phyloP scores from a whole-genome alignment of 2,329 filamentous ascomycete genomes.

The Hypomyces rosellus region DNA sequence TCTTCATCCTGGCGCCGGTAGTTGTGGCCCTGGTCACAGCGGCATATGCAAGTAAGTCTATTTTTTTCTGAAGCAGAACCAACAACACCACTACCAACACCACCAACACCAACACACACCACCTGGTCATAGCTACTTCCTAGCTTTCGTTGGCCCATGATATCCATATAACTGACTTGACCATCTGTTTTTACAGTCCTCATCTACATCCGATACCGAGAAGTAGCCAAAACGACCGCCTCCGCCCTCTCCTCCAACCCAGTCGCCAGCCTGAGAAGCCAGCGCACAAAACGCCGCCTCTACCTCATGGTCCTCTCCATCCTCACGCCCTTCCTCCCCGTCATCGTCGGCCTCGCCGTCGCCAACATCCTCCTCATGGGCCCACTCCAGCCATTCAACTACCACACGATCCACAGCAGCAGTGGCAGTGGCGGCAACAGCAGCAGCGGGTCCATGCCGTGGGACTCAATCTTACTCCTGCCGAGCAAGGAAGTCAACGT shows the following conservation, averaged over 20 bases:
- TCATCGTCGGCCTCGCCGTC: conserved; percentile 36
- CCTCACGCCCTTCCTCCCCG: conserved; percentile 44
- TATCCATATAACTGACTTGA: neutral
- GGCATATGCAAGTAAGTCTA: conserved; percentile 42
- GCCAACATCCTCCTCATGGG: conserved; percentile 33
- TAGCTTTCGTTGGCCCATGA: too few relatives aligned
- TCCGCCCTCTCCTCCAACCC: conserved; percentile 35
- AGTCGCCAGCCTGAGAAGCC: conserved; percentile 34
- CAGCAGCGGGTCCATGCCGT: conserved; percentile 27
- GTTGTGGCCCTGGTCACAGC: conserved; percentile 38
- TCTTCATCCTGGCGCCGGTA: conserved; percentile 42
- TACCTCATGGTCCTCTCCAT: conserved; percentile 51
- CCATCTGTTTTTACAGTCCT: conserved; percentile 29
- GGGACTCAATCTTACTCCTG: conserved; percentile 41
- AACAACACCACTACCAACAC: neutral
- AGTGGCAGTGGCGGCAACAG: conserved; percentile 17
- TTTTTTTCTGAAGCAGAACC: neutral
- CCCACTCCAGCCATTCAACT: conserved; percentile 33
- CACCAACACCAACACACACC: neutral
- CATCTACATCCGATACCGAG: conserved; percentile 41
- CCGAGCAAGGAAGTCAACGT: conserved; percentile 36
- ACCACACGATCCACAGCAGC: conserved; percentile 34
- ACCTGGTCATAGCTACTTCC: neutral
- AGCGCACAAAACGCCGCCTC: conserved; percentile 45
- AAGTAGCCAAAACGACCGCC: conserved; percentile 36